These are phyloP conservation scores for Xylaria sp. DNA, from an alignment of 2,329 filamentous ascomycete genomes.

Conservation along the genomic window DNA sequence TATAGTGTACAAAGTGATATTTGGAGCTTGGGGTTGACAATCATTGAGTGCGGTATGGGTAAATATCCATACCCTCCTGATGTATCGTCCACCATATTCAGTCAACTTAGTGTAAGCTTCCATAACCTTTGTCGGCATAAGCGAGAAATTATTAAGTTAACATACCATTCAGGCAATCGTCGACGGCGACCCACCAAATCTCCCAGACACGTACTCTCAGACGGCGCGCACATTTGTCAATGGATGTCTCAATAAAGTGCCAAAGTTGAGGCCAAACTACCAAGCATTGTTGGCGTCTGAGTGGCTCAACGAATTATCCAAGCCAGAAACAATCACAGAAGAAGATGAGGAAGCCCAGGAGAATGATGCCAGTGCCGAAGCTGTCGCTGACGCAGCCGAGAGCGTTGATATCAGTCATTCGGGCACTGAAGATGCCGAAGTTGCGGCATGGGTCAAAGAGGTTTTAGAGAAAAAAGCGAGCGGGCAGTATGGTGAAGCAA, in stretches of 20 bases:
- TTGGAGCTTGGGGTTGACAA: conserved; percentile 92
- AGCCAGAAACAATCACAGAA: conserved; percentile 65
- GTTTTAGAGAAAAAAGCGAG: conserved; percentile 74
- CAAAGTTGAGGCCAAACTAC: conserved; percentile 93
- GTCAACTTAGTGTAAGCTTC: conserved; percentile 87
- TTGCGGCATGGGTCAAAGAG: conserved; percentile 83
- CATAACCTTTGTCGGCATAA: not conserved
- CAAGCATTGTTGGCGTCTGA: conserved; percentile 87
- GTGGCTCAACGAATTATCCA: conserved; percentile 82
- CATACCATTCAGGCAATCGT: conserved; percentile 81
- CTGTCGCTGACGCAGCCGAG: conserved; percentile 56
- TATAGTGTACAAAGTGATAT: conserved; percentile 99
- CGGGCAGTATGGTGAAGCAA: conserved; percentile 60
- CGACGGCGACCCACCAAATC: conserved; percentile 90
- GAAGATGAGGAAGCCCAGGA: conserved; percentile 51
- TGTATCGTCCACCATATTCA: conserved; percentile 98
- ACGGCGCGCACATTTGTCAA: conserved; percentile 86
- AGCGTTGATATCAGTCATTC: conserved; percentile 55
- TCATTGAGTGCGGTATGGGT: conserved; percentile 96
- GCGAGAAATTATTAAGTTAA: conserved; percentile 35
- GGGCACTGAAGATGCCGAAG: conserved; percentile 77
- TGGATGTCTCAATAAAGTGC: conserved; percentile 91
- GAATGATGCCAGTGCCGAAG: conserved; percentile 51
- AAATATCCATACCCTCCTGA: conserved; percentile 96
- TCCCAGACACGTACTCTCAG: conserved; percentile 84